phyloP scores from a whole-genome alignment of 78 protist genomes.

The Pigoraptor vietnamica region DNA sequence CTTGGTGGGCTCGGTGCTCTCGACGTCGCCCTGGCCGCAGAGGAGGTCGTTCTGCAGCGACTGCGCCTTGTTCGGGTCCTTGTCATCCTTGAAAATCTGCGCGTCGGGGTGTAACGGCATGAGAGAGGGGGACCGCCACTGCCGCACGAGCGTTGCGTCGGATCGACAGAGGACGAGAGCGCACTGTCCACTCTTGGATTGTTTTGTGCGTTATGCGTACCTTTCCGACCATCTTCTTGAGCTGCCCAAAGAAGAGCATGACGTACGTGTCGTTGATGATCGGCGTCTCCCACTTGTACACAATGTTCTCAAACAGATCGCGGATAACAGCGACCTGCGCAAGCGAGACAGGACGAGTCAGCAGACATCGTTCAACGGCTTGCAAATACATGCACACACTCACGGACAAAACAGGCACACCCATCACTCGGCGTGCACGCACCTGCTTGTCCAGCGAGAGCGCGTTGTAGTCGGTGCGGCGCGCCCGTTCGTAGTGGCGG shows the following conservation, averaged over 20 bases:
- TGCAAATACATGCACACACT: neutral
- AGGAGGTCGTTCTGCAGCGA: neutral
- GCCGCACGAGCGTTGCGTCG: no score
- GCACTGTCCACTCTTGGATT: no score
- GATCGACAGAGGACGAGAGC: no score
- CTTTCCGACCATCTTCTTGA: neutral
- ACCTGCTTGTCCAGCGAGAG: neutral
- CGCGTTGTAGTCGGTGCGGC: neutral
- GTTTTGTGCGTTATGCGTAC: no score
- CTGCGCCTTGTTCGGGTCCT: slow-evolving; percentile 2
- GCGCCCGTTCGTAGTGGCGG: neutral
- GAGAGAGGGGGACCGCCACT: no score
- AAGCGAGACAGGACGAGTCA: neutral
- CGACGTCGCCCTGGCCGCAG: neutral
- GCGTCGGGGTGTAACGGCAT: no score
- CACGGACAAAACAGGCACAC: no score
- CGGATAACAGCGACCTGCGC: neutral
- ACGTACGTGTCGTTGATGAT: neutral
- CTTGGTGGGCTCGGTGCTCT: slow-evolving; percentile 3
- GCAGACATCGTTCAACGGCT: neutral
- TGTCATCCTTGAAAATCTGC: neutral
- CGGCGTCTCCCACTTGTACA: neutral
- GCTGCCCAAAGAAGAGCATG: neutral
- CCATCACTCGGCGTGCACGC: neutral
- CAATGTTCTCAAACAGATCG: neutral